Evolutionary conservation across 192 early-diverging fungal genomes (phyloP).

Genomic region (Mortierella claussenii): DNA sequence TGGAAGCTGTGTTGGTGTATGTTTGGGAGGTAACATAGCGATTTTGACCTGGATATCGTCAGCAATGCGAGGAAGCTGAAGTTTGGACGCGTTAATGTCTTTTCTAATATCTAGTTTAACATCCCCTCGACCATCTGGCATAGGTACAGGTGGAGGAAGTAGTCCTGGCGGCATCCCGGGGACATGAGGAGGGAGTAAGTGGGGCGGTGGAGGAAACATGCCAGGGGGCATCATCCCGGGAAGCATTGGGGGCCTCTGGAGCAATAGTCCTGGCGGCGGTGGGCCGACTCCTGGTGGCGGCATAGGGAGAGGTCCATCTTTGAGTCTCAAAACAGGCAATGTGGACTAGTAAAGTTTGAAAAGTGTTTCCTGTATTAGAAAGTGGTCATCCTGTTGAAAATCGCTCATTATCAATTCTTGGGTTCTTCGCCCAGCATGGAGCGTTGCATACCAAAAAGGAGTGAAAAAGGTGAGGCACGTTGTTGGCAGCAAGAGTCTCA

Average conservation of each 20-base stretch:
- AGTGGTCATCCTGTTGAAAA: no score
- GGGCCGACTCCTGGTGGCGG: constrained; percentile 49
- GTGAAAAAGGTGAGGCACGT: constrained; percentile 41
- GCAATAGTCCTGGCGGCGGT: constrained; percentile 44
- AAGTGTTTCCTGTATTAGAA: no score
- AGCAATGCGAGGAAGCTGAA: constrained; percentile 28
- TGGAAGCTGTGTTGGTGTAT: constrained; percentile 25
- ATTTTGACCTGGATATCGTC: constrained; percentile 25
- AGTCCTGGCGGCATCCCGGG: constrained; percentile 10
- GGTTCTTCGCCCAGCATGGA: no score
- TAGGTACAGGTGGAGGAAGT: constrained; percentile 7
- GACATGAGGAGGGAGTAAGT: constrained; percentile 15
- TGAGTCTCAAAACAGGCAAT: constrained; percentile 27
- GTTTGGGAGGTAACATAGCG: constrained; percentile 32
- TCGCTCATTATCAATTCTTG: no score
- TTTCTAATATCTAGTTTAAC: constrained; percentile 21
- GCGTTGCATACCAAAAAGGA: constrained; percentile 50
- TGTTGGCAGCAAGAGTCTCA: constrained; percentile 31
- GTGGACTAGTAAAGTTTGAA: no score
- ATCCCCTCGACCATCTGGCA: constrained; percentile 12
- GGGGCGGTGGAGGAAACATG: constrained; percentile 26
- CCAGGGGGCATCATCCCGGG: constrained; percentile 42
- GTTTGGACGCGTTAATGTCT: constrained; percentile 27
- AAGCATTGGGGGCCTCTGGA: constrained; percentile 21
- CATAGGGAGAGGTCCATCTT: constrained; percentile 37